Percentiles rank a stretch among this genome's conserved stretches.
These are phyloP conservation scores for Cichorium intybus DNA, from an alignment of 140 eudicot genomes.

Conservation along the genomic window DNA sequence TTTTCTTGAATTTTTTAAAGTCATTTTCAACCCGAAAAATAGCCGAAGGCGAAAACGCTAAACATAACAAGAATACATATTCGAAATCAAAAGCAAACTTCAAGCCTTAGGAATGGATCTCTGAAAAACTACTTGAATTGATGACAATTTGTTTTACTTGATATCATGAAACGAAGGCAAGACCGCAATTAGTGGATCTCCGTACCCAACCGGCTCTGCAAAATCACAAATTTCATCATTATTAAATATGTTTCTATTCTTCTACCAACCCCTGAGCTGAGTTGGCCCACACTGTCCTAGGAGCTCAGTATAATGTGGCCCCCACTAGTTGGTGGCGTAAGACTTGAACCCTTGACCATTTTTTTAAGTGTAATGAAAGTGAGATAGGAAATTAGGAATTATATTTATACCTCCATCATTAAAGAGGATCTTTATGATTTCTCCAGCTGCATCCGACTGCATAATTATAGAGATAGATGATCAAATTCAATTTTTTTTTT, in stretches of 20 bases:
- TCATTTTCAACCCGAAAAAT: conserved; percentile 29
- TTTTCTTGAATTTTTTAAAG: conserved; percentile 12
- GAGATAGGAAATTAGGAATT: too few species aligned
- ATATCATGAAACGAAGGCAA: conserved; percentile 70
- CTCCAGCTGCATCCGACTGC: conserved; percentile 89
- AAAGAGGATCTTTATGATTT: conserved; percentile 74
- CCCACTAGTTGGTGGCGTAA: too few species aligned
- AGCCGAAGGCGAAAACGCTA: conserved; percentile 19
- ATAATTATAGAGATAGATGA: background rate
- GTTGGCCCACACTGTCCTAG: background rate
- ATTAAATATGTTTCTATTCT: background rate
- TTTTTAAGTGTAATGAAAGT: too few species aligned
- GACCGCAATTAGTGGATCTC: conserved; percentile 88
- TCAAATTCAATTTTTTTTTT: background rate
- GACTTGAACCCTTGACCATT: background rate
- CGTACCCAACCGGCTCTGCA: conserved; percentile 92
- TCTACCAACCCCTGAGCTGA: background rate
- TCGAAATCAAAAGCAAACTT: conserved; percentile 21
- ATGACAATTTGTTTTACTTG: conserved; percentile 25
- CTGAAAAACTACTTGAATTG: conserved; percentile 17
- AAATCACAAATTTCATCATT: background rate
- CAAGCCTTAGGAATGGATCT: conserved; percentile 10
- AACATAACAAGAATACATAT: conserved; percentile 28
- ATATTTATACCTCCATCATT: conserved; percentile 83
- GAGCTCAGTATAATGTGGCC: too few species aligned